Percentiles rank a stretch among this genome's conserved stretches.
Conservation (phyloP, 2,329 filamentous ascomycete species). For the Plenodomus biglobosus region DNA sequence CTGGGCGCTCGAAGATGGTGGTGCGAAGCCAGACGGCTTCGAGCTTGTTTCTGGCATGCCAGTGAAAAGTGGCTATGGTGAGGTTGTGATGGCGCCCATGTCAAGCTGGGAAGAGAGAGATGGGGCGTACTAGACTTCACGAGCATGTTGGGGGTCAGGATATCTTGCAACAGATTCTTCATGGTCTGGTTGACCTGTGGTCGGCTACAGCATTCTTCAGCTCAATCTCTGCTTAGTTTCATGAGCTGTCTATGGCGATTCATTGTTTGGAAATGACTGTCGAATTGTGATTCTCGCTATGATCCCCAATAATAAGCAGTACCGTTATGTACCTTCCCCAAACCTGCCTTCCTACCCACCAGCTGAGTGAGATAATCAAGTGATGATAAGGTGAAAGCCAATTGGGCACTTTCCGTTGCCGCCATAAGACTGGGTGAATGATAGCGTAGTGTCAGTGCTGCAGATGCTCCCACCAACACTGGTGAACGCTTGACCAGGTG, state of each 20-base stretch:
- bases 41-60: constrained; percentile 52
- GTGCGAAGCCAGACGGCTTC: constrained; percentile 60
- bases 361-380: not conserved
- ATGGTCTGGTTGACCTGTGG: no score
- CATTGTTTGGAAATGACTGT: no score
- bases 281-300: no score
- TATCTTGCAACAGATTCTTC: no score
- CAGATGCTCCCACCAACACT: constrained; percentile 20
- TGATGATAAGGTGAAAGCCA: not conserved
- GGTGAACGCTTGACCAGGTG: constrained; percentile 10
- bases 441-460: constrained; percentile 16
- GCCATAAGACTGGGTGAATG: constrained; percentile 12
- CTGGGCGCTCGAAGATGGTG: constrained; percentile 63
- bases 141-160: no score
- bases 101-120: constrained; percentile 15
- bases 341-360: no score
- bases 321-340: not conserved
- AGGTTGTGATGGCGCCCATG: constrained; percentile 16
- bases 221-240: no score
- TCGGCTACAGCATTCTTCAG: no score
- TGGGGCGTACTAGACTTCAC: constrained; percentile 19
- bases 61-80: constrained; percentile 38
- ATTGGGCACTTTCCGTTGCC: constrained; percentile 12
- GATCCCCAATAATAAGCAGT: no score
- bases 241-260: no score